phyloP scores from a whole-genome alignment of 1,139 yeast species.

The Magnusiomyces tetraspermus region DNA sequence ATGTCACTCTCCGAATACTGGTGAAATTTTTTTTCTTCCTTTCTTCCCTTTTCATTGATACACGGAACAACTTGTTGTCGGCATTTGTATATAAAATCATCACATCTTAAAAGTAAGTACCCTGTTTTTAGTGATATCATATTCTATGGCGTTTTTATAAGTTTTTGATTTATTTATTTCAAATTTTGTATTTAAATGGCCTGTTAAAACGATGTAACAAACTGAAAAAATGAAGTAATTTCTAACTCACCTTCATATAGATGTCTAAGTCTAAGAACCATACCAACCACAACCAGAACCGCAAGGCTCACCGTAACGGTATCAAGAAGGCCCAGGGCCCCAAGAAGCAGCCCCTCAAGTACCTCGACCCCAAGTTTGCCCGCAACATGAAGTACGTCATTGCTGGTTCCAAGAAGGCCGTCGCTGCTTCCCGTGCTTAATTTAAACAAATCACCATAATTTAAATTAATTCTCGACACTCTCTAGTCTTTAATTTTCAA shows the following conservation, averaged over 20 bases:
- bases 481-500: not conserved
- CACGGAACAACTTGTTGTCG: not conserved
- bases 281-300: constrained; percentile 99
- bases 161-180: too few species aligned
- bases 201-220: too few species aligned
- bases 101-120: not conserved
- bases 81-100: not conserved
- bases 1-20: not conserved
- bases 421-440: constrained; percentile 5
- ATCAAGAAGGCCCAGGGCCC: constrained; percentile 97
- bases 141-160: too few species aligned
- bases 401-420: constrained; percentile 4
- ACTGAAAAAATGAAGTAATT: too few species aligned
- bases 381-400: constrained; percentile 78
- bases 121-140: too few species aligned
- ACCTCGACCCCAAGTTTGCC: constrained; percentile 98
- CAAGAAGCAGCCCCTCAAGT: constrained; percentile 97
- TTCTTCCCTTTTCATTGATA: not conserved
- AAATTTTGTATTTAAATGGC: too few species aligned
- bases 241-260: too few species aligned
- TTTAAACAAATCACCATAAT: not conserved
- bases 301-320: constrained; percentile 99
- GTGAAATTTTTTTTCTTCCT: not conserved
- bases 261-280: constrained; percentile 69
- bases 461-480: not conserved